Evolutionary conservation across 352 stramenopile genomes (phyloP).

Genomic region (Phytophthora brassicae): DNA sequence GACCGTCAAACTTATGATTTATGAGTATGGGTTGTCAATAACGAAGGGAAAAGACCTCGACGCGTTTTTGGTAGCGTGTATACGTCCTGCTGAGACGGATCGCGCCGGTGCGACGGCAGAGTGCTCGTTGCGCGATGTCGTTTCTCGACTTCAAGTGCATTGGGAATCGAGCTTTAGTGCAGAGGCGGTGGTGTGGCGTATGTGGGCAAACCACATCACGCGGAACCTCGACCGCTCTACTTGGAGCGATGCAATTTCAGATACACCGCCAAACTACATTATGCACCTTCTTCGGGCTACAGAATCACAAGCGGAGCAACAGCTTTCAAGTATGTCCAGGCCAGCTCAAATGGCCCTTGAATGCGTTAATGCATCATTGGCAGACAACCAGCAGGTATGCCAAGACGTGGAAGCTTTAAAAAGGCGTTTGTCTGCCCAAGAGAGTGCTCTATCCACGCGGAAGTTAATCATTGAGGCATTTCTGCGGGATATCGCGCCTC

Average conservation of each 20-base stretch:
- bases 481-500: not conserved
- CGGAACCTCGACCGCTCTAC: slow-evolving; percentile 3
- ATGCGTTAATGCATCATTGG: not conserved
- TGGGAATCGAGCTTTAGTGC: too few relatives aligned
- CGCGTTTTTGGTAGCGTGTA: too few relatives aligned
- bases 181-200: not conserved
- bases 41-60: too few relatives aligned
- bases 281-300: not conserved
- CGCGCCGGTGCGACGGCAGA: too few relatives aligned
- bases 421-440: not conserved
- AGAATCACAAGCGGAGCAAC: not conserved
- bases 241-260: not conserved
- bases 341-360: not conserved
- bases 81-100: too few relatives aligned
- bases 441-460: not conserved
- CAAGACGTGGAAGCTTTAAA: not conserved
- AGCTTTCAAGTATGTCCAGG: not conserved
- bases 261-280: not conserved
- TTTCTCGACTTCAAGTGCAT: too few relatives aligned
- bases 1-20: too few relatives aligned
- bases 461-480: not conserved
- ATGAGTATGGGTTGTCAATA: too few relatives aligned
- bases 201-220: slow-evolving; percentile 2
- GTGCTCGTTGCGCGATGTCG: too few relatives aligned
- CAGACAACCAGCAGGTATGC: not conserved